Base-by-base conservation (phyloP, 306 rosid genomes). In the Corylus avellana region DNA sequence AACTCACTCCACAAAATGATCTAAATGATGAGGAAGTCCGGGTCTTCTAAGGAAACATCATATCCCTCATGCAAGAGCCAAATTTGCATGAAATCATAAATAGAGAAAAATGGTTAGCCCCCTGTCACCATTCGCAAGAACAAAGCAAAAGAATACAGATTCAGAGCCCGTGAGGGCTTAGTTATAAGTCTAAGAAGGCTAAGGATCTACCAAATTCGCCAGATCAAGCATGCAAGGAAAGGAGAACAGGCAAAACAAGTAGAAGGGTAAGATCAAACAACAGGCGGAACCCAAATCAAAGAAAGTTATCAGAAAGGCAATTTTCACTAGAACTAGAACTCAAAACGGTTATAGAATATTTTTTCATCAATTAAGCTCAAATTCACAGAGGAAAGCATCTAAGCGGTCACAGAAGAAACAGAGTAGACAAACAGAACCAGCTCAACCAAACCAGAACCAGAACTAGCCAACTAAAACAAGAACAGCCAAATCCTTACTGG, bases 401-500 rank as follows among this genome's bases (percentile, higher is more conserved):
- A 85, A 81, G 63, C 37, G 51, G 79, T 64, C 25, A 73, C 50
- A 61, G 56, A 73, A 63, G 56, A 25, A 50, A 42, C 66, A 73
- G 20, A 61, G 70, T 76, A 85, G 79, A 88, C 78, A 76, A 85
- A 80, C 59, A 57, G 58, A 80, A 80, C 2, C 63, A 85, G 74
- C 88, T 63, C n/a, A 44, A 57, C 13, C 12, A 75, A 44, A 72
- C 12, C 51, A 76, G 67, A 46, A 10, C 2, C 13, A 74, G 70
- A 80, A 79, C 25, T 47, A 56, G 10, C 5, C 14, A 78, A 82
- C 54, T 1, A 27, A 62, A 84, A 27, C 10, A 74, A 46, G 77
- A 85, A 84, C 70, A 78, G 77, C 25, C 42, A 7, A 91, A 59
- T 35, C 88, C 84, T 84, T 47, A 58, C 48, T 74, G 92, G 94